Evolutionary conservation across 2,329 filamentous ascomycete species (phyloP).

Genomic region (Didymella sp.): DNA sequence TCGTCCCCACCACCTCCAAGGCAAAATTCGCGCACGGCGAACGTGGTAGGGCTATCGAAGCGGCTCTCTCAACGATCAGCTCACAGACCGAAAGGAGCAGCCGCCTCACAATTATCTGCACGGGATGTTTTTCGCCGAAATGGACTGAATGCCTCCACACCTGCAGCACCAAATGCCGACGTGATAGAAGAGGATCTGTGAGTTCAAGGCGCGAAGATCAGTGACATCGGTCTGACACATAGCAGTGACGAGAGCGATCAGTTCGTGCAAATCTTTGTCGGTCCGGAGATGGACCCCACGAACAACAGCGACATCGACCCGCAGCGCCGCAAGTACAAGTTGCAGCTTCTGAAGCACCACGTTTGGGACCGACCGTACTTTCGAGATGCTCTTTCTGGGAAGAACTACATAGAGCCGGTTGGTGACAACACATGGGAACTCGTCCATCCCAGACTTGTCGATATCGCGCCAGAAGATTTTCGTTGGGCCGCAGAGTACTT

Average conservation of each 20-base stretch:
- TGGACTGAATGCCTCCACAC: neutral
- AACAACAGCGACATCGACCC: conserved; percentile 22
- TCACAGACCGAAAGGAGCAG: neutral
- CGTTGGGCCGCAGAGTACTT: conserved; percentile 36
- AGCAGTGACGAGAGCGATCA: conserved; percentile 25
- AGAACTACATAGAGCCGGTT: conserved; percentile 20
- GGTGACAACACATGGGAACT: conserved; percentile 28
- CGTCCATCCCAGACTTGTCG: conserved; percentile 22
- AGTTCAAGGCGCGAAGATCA: neutral
- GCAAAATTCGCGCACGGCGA: neutral
- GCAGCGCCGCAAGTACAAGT: conserved; percentile 9
- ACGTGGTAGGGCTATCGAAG: neutral
- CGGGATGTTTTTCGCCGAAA: neutral
- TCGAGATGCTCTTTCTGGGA: conserved; percentile 10
- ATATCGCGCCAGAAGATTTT: conserved; percentile 34
- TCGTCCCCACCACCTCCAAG: neutral
- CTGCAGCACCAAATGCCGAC: conserved; percentile 17
- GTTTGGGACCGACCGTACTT: conserved; percentile 31
- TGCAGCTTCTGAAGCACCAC: conserved; percentile 11
- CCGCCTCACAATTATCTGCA: neutral
- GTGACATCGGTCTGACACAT: neutral
- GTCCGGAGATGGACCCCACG: conserved; percentile 2
- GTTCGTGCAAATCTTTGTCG: conserved; percentile 28
- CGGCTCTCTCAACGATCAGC: neutral
- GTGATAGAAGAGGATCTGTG: conserved; percentile 31